These are phyloP conservation scores for Fusarium sp. DNA, from an alignment of 2,329 filamentous ascomycete genomes.

Conservation along the genomic window DNA sequence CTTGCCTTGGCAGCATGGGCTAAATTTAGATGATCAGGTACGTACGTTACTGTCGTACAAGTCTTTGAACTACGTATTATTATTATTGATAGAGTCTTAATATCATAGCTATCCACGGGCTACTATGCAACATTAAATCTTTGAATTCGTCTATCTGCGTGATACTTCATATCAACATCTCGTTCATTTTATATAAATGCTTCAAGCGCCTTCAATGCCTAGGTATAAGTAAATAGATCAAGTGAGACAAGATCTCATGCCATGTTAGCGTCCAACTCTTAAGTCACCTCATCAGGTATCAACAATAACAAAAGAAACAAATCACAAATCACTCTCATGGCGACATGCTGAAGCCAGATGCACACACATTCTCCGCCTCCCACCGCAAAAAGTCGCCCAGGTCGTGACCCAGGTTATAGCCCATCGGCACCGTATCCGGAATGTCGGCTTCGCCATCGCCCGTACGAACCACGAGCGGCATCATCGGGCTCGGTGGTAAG, in stretches of 20 bases:
- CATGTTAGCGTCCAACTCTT: slow-evolving; percentile 2
- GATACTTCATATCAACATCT: slow-evolving; percentile 25
- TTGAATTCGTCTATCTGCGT: slow-evolving; percentile 33
- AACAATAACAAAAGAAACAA: slow-evolving; percentile 8
- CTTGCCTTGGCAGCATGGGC: background rate
- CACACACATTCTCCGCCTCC: slow-evolving; percentile 64
- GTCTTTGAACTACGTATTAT: too few relatives aligned
- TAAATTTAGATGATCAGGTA: background rate
- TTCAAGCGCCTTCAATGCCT: slow-evolving; percentile 27
- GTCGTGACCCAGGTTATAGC: slow-evolving; percentile 69
- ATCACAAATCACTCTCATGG: slow-evolving; percentile 17
- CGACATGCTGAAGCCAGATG: slow-evolving; percentile 43
- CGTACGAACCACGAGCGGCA: slow-evolving; percentile 57
- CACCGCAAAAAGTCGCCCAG: slow-evolving; percentile 68
- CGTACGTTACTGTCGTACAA: background rate
- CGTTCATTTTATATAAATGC: slow-evolving; percentile 25
- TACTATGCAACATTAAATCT: slow-evolving; percentile 7
- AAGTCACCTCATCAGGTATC: slow-evolving; percentile 7
- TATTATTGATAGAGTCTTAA: too few relatives aligned
- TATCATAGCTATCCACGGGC: too few relatives aligned
- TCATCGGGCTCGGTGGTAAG: slow-evolving; percentile 62
- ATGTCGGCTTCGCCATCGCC: slow-evolving; percentile 50
- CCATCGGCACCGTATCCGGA: slow-evolving; percentile 62
- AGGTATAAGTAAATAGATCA: slow-evolving; percentile 22
- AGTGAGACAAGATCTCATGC: slow-evolving; percentile 12